Base-by-base conservation (phyloP, 306 rosid species). In the Aeschynomene evenia region DNA sequence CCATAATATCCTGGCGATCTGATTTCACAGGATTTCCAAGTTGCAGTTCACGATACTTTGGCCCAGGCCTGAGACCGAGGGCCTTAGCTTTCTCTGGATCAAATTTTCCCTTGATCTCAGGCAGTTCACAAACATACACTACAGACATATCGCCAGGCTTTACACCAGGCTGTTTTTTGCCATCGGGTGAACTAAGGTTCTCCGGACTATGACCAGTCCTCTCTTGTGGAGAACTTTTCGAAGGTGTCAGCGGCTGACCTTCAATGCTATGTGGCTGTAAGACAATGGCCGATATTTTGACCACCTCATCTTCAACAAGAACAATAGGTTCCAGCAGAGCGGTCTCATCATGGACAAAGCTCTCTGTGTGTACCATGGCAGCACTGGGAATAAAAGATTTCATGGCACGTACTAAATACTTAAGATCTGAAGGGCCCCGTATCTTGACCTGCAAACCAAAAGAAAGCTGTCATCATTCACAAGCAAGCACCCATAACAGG, bases 111-210 rank as follows among this genome's bases (percentile, higher is more conserved):
- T 81, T 84, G 54, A 90, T 84, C 81, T 94, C 96, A 60, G 98
- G 85, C 75, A 94, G 84, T 78, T 94, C 96, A 48, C 96, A 88
- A 53, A 90, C 61, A 81, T 94, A 94, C 24, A 90, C 79, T 13
- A 94, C 97, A 82, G 98, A 90, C 88, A 85, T 82, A 72, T 94
- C 98, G 37, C 96, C 96, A 66, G 89, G 88, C 79, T 88, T 86
- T 75, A 49, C 74, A 39, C 43, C 50, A 34, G 79, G 62, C 60
- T 64, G 57, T 39, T 43, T 59, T 73, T 74, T 73, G 7, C 63
- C 46, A 24, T 75, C 73, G 56, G 82, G 64, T 40, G 81, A 73
- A 66, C 75, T 77, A 63, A 42, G 68, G 53, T 65, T 70, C 37
- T 71, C 73, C 33, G 73, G 64, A 72, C 34, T 52, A 55, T 65